A percentile compares a stretch with the other conserved stretches of the same genome.
Evolutionary conservation across 2,329 filamentous ascomycete species (phyloP).

Genomic region (Pestalotiopsis sp.): DNA sequence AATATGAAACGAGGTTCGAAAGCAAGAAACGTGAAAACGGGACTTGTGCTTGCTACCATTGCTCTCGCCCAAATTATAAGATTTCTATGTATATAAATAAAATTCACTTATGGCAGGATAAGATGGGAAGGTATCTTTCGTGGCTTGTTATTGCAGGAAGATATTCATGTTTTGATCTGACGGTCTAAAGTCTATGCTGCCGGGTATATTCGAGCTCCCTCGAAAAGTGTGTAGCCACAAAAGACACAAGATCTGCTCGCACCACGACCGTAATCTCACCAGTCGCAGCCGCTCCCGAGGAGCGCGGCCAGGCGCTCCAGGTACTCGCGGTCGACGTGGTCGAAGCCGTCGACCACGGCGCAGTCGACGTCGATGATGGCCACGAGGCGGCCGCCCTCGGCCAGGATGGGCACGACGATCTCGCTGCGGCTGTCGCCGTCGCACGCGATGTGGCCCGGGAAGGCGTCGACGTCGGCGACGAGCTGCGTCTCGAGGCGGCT

Average conservation of each 20-base stretch:
- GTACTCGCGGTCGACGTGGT: constrained; percentile 65
- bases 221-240: not conserved
- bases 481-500: constrained; percentile 63
- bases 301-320: constrained; percentile 69
- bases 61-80: no score
- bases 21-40: no score
- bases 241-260: not conserved
- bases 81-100: no score
- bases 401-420: constrained; percentile 76
- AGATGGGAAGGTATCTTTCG: not conserved
- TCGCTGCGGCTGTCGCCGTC: constrained; percentile 77
- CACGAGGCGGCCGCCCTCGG: constrained; percentile 51
- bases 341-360: constrained; percentile 66
- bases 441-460: constrained; percentile 82
- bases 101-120: not conserved
- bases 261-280: constrained; percentile 42
- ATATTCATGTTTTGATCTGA: not conserved
- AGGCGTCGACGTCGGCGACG: constrained; percentile 70
- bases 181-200: not conserved
- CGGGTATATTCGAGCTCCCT: not conserved
- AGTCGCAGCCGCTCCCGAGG: constrained; percentile 66
- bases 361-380: constrained; percentile 85
- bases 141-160: not conserved
- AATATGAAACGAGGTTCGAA: not conserved
- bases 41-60: no score